Evolutionary conservation across 1,139 yeast genomes (phyloP), one percentile per base, ranked within the genome.

Genomic region (Scheffersomyces quercinus): DNA sequence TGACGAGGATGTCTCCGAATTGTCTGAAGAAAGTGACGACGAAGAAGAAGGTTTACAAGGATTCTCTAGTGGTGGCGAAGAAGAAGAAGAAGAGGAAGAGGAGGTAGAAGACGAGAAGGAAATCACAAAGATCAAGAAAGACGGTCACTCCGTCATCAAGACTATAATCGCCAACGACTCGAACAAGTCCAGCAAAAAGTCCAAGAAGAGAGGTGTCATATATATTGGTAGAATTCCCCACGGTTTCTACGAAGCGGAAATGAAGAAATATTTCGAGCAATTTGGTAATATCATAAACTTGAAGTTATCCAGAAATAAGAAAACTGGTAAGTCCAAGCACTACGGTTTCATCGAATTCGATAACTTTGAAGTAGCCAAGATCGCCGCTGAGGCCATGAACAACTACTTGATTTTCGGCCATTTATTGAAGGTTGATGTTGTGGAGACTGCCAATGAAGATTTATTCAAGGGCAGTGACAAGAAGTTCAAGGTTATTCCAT

Each of bases 331-430:
- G 49, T 85, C 97, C 15, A 91, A 90, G 70, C 98, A 91, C 67
- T 95, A 84, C 65, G 99, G 91, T 10, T 93, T 93, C 64, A 72
- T 93, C 43, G 97, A 91, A 67, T 93, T 93, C 59, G 81, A 77
- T 40, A 77, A 82, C 47, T 62, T 67, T 33, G 88, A 83, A 39
- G 95, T 88, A 47, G 98, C 98, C 40, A 78, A 82, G 53, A 76
- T 90, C 48, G 99, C 97, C 2, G 87, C 87, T 49, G 98, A 93
- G 55, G 83, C 98, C 41, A 93, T 93, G 99, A 85, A 93, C 69
- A 93, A 93, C 67, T 93, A 93, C 60, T 77, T 93, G 52, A 67
- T 93, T 44, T 85, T 88, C 68, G 96, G 96, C 10, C 98, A 91
- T 64, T 79, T 91, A 52, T 60, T 77, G 81, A 62, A 85, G 80